phyloP scores from a whole-genome alignment of 768 basidiomycete species.

The Porphyrellus cyaneotinctus region DNA sequence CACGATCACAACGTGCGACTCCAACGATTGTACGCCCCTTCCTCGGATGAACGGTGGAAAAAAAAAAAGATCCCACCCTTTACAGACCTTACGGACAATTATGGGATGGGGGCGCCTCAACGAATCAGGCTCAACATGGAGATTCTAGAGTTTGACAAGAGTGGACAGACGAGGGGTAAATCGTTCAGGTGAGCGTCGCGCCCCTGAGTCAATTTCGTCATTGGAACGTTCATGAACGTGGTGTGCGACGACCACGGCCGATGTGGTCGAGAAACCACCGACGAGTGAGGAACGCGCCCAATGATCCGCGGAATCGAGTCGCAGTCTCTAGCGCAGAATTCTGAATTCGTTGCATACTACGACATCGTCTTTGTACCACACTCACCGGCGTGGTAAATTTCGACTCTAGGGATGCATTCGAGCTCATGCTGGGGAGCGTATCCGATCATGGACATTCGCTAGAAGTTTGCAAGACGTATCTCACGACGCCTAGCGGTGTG shows the following conservation, averaged over 20 bases:
- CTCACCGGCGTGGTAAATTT: slow-evolving; percentile 19
- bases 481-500: slow-evolving; percentile 58
- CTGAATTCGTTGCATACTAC: background rate
- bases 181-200: slow-evolving; percentile 42
- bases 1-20: slow-evolving; percentile 90
- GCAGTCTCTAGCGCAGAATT: background rate
- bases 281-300: background rate
- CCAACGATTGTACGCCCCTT: slow-evolving; percentile 79
- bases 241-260: background rate
- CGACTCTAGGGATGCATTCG: slow-evolving; percentile 72
- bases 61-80: background rate
- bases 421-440: slow-evolving; percentile 81
- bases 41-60: background rate
- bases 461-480: slow-evolving; percentile 76
- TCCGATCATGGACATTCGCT: slow-evolving; percentile 70
- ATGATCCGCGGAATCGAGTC: slow-evolving; percentile 6
- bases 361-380: background rate
- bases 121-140: slow-evolving; percentile 59
- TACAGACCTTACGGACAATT: slow-evolving; percentile 82
- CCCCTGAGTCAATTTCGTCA: background rate
- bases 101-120: slow-evolving; percentile 76
- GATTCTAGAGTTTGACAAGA: slow-evolving; percentile 54
- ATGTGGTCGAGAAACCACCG: background rate
- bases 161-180: slow-evolving; percentile 17
- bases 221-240: background rate